These are phyloP conservation scores for Penicillium sp. DNA, from an alignment of 2,329 filamentous ascomycete genomes.

Conservation along the genomic window DNA sequence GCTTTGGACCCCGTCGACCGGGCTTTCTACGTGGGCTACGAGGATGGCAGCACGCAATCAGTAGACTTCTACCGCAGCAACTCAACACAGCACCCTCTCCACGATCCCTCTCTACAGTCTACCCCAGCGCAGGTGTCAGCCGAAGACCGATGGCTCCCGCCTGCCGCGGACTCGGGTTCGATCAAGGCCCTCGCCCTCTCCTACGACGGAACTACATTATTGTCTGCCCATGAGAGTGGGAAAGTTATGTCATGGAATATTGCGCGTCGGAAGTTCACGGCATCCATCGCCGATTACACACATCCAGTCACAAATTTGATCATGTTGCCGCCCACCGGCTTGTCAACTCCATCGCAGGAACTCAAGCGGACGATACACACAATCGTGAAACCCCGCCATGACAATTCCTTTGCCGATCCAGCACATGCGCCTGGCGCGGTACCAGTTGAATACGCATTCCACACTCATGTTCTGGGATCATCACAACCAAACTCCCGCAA, in stretches of 20 bases:
- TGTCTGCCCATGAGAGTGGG: conserved; percentile 81
- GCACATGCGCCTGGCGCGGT: conserved; percentile 39
- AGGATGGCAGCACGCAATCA: conserved; percentile 77
- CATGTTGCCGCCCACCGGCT: conserved; percentile 66
- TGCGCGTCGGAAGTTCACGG: conserved; percentile 66
- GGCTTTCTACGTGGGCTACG: conserved; percentile 77
- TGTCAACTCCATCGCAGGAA: conserved; percentile 37
- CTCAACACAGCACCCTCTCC: conserved; percentile 44
- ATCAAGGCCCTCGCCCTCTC: conserved; percentile 70
- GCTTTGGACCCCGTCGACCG: conserved; percentile 80
- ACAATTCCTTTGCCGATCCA: conserved; percentile 41
- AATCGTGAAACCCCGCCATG: conserved; percentile 73
- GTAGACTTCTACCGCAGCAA: conserved; percentile 69
- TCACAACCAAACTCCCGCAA: conserved; percentile 15
- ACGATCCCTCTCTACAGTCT: conserved; percentile 39
- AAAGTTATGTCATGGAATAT: conserved; percentile 81
- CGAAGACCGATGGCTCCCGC: conserved; percentile 53
- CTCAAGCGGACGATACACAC: conserved; percentile 57
- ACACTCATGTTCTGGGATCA: conserved; percentile 39
- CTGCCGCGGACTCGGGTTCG: conserved; percentile 64
- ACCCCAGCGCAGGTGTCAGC: conserved; percentile 45
- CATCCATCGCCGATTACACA: conserved; percentile 71
- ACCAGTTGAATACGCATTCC: conserved; percentile 47
- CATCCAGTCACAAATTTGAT: conserved; percentile 79
- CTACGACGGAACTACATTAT: conserved; percentile 77